A percentile compares a stretch with the other conserved stretches of the same genome.
Conservation (phyloP, 2,329 filamentous ascomycete genomes). For the Aspergillus terreus region DNA sequence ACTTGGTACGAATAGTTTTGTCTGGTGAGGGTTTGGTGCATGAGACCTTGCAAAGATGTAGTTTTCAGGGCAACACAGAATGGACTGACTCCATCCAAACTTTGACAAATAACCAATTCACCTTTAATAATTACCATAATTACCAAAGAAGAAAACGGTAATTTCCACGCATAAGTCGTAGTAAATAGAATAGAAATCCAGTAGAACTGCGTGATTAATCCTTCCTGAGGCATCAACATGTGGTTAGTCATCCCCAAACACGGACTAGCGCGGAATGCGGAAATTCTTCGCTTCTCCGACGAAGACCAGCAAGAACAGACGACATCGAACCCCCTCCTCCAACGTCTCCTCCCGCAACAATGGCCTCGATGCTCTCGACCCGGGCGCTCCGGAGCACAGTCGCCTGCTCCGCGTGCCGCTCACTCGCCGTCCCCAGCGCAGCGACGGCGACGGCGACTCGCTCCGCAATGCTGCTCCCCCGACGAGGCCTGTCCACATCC, state of each 20-base stretch:
- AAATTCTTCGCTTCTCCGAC: constrained; percentile 21
- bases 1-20: no score
- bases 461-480: constrained; percentile 12
- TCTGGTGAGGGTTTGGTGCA: no score
- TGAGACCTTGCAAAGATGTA: no score
- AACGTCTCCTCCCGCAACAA: constrained; percentile 17
- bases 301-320: constrained; percentile 3
- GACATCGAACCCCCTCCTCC: constrained; percentile 11
- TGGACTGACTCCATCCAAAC: no score
- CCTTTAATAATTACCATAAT: no score
- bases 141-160: no score
- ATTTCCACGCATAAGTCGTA: no score
- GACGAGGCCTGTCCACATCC: constrained; percentile 26
- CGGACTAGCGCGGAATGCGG: constrained; percentile 21
- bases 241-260: constrained; percentile 7
- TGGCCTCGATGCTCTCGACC: constrained; percentile 49
- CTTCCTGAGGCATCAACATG: no score
- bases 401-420: constrained; percentile 29
- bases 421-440: constrained; percentile 16
- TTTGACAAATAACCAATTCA: no score
- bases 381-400: constrained; percentile 35
- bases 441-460: constrained; percentile 8
- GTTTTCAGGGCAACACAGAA: no score
- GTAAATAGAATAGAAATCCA: no score
- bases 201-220: no score